Evolutionary conservation across 2,329 filamentous ascomycete genomes (phyloP), one percentile per base, ranked within the genome.

Genomic region (Clarireedia monteithiana): DNA sequence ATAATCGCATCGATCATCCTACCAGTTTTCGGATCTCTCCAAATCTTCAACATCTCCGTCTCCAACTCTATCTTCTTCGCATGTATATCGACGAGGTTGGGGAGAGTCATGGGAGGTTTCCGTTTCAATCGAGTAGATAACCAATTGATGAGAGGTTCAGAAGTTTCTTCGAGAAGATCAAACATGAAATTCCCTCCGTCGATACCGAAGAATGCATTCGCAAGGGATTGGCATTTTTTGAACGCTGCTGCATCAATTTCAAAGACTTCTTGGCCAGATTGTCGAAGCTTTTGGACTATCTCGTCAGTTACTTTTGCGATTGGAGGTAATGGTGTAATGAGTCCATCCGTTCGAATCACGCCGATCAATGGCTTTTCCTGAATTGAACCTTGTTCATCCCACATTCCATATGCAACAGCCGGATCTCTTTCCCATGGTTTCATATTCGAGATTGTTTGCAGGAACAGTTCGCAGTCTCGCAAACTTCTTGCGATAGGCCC

Each of bases 121-220:
- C 79, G 74, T 39, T 72, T 73, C 42, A 82, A 69, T 4, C 80
- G 73, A 2, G 72, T 73, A 38, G 71, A 69, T n/a, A 85, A 73
- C 81, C 82, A 86, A 1, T 79, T 79, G 12, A 77, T 83, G 1
- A 84, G 69, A 0, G 80, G 79, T 60, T 85, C 83, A 5, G 71
- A 71, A 3, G 74, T 81, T 10, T 71, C 67, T 52, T 81, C 78
- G 24, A 86, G 70, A 5, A 81, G 70, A 64, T 83, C 76, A 53
- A 83, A 76, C 73, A 83, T 81, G 47, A 66, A 64, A 9, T 76
- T 75, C 1, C 72, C 75, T 12, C 82, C 83, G 63, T 85, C 81
- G 10, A 82, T 70, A 24, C 76, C 76, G 69, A 85, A 80, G 51
- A 86, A 70, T 15, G 75, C 75, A 57, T 82, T 82, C 39, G 80